Percentiles rank a stretch among this genome's conserved stretches.
These are phyloP conservation scores for Naegleria lovaniensis DNA, from an alignment of 208 protist genomes.

Conservation along the genomic window DNA sequence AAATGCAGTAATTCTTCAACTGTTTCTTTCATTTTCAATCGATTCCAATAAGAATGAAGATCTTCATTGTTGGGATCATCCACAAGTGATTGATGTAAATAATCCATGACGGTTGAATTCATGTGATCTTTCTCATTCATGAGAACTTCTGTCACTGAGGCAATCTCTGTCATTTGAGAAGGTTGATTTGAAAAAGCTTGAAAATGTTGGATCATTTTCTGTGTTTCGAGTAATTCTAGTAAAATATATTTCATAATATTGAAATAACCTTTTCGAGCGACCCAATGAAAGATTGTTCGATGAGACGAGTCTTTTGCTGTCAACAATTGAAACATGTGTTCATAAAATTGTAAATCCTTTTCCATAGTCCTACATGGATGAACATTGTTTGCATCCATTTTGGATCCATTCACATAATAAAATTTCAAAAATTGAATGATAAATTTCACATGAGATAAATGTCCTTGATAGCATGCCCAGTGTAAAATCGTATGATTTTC, in stretches of 20 bases:
- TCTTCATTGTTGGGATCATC: no score
- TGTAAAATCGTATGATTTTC: conserved; percentile 3
- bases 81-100: no score
- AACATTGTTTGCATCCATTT: not conserved
- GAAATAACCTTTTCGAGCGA: not conserved
- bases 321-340: not conserved
- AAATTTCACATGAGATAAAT: not conserved
- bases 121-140: no score
- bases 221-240: not conserved
- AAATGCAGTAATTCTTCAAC: no score
- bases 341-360: not conserved
- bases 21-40: no score
- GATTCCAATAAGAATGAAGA: no score
- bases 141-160: no score
- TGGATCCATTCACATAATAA: not conserved
- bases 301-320: not conserved
- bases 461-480: not conserved
- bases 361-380: not conserved
- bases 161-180: not conserved
- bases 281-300: not conserved
- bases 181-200: no score
- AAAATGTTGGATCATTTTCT: not conserved
- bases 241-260: not conserved
- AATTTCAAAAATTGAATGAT: not conserved
- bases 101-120: no score